Base-by-base conservation (phyloP, 768 basidiomycete species). In the Xerocomus brunneocitrinus region DNA sequence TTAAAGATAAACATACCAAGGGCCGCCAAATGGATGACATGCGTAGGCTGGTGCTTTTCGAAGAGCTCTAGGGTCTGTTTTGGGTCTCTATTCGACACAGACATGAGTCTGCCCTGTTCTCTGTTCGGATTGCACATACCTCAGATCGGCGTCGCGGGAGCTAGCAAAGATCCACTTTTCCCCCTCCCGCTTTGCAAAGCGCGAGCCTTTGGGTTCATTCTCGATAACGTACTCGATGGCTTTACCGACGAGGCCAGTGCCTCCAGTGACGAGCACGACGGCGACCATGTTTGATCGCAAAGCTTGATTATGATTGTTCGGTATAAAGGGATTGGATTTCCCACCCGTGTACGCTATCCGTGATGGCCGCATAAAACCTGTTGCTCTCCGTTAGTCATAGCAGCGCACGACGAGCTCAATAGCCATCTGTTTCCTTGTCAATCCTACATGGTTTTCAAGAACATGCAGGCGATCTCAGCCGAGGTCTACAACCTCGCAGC, bases 21-120 rank as follows among this genome's bases (percentile, higher is more conserved):
- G 5, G 95, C 94, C 34, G 94, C 95, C 43, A 97, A 83, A 74
- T 98, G 95, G 64, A 98, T 97, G 62, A 98, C 92, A 79, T 95
- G 88, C 1, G 91, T 95, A 0, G 95, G 94, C 65, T 90, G 87
- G 74, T 97, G 85, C 72, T 92, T 94, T 62, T 91, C 87, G 59
- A 89, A 97, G 63, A 95, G 70, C 64, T 77, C 77, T 62, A 76
- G 73, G 38, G 92, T 86, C 68, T 85, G 81, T 55, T 73, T 79
- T 3, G 79, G 72, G 67, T 92, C 83, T 62, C 94, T 94, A 60
- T 41, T 35, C 36, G 47, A 35, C 31, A 41, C 46, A 47, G 14
- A 25, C n/a, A 22, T 62, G 50, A 58, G 53, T 34, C 28, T 39
- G 40, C 12, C 13, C 32, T 5, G 28, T 27, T 36, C 24, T 1